Evolutionary conservation across 2,329 filamentous ascomycete genomes (phyloP).

Genomic region (Fusarium torulosum): DNA sequence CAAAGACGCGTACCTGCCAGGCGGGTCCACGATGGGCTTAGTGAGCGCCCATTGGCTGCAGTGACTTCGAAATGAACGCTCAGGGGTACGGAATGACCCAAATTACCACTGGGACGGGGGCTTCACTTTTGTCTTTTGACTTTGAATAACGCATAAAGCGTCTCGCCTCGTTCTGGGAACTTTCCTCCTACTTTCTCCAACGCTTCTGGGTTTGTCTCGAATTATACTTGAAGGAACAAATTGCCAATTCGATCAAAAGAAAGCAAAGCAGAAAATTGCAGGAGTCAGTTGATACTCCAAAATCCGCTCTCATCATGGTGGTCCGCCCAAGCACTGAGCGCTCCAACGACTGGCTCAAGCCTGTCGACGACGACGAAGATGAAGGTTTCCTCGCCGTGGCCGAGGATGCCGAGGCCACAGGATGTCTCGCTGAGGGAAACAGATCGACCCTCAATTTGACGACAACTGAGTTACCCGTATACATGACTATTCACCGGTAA

Average conservation of each 20-base stretch:
- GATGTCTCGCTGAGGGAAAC: conserved; percentile 45
- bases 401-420: conserved; percentile 47
- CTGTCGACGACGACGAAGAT: conserved; percentile 46
- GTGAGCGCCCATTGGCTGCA: conserved; percentile 15
- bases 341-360: conserved; percentile 43
- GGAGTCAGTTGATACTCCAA: background rate
- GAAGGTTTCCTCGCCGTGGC: conserved; percentile 43
- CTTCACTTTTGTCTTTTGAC: conserved; percentile 16
- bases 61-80: conserved; percentile 13
- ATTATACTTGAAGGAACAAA: background rate
- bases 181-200: conserved; percentile 13
- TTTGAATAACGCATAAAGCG: conserved; percentile 25
- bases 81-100: conserved; percentile 36
- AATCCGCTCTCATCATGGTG: conserved; percentile 29
- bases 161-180: conserved; percentile 12
- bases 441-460: conserved; percentile 42
- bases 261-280: background rate
- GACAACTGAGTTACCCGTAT: conserved; percentile 44
- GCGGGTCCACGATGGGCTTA: conserved; percentile 18
- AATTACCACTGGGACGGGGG: conserved; percentile 30
- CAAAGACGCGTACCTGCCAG: conserved; percentile 28
- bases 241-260: background rate
- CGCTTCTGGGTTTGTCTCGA: conserved; percentile 13
- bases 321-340: conserved; percentile 40
- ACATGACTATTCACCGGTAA: conserved; percentile 50